A percentile compares a stretch with the other conserved stretches of the same genome.
Evolutionary conservation across 495 filamentous ascomycete species (phyloP).

Genomic region (Trichoderma reesei): DNA sequence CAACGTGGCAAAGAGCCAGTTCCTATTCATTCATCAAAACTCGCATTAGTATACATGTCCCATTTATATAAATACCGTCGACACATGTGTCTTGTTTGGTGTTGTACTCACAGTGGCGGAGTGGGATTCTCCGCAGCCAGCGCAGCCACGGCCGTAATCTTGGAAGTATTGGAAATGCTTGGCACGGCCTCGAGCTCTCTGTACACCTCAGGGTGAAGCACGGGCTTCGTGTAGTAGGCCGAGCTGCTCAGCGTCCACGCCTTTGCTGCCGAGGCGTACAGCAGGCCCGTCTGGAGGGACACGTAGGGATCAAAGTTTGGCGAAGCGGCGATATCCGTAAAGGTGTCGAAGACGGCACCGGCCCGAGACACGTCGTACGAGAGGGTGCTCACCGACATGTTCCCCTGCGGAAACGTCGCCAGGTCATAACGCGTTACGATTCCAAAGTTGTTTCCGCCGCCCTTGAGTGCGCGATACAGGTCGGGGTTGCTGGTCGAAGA

Average conservation of each 20-base stretch:
- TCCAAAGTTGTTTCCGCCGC: constrained; percentile 46
- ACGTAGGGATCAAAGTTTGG: constrained; percentile 17
- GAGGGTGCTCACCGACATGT: constrained; percentile 12
- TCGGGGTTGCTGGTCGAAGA: constrained; percentile 33
- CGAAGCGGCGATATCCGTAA: constrained; percentile 14
- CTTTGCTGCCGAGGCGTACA: not conserved
- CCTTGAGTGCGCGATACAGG: constrained; percentile 44
- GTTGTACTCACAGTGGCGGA: constrained; percentile 10
- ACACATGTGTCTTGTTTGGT: not conserved
- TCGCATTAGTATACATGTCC: not conserved
- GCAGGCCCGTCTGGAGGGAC: constrained; percentile 15
- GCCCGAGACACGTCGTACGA: constrained; percentile 11
- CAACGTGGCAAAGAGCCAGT: not conserved
- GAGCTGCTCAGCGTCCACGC: constrained; percentile 8
- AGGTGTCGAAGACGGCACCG: constrained; percentile 11
- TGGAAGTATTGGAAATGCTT: not conserved
- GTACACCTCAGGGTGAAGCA: constrained; percentile 12
- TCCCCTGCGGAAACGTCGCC: constrained; percentile 18
- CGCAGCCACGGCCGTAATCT: not conserved
- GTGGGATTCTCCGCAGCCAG: not conserved
- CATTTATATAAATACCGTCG: not conserved
- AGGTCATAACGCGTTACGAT: constrained; percentile 35
- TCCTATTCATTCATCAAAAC: not conserved
- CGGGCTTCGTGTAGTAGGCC: constrained; percentile 16
- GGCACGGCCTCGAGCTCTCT: constrained; percentile 6